A percentile compares a stretch with the other conserved stretches of the same genome.
These are phyloP conservation scores for Leishmania guyanensis DNA, from an alignment of 208 protist genomes.

Conservation along the genomic window DNA sequence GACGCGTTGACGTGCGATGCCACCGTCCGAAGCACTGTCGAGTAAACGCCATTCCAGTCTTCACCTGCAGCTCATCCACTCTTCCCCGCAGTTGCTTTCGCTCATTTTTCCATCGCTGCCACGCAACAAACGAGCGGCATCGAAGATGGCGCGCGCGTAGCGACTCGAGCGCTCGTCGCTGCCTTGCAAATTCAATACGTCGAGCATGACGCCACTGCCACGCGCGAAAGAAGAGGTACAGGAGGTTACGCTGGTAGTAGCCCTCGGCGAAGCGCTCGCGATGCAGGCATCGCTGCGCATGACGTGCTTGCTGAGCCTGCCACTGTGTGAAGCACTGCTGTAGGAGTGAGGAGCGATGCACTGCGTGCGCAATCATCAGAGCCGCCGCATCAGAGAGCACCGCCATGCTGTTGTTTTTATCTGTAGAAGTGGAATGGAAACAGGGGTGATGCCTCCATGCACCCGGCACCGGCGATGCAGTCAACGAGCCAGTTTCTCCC, in stretches of 20 bases:
- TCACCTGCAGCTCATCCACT: neutral
- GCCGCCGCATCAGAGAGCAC: slow-evolving; percentile 27
- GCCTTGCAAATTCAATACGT: neutral
- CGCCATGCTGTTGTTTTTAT: neutral
- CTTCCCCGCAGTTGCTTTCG: neutral
- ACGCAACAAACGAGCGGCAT: neutral
- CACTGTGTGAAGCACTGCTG: slow-evolving; percentile 28
- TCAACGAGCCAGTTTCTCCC: neutral
- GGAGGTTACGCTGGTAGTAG: slow-evolving; percentile 37
- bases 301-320: slow-evolving; percentile 7
- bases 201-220: slow-evolving; percentile 57
- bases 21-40: slow-evolving; percentile 6
- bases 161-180: neutral
- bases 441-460: slow-evolving; percentile 19
- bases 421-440: neutral
- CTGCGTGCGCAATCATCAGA: slow-evolving; percentile 46
- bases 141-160: slow-evolving; percentile 6
- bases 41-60: neutral
- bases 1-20: neutral
- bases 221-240: slow-evolving; percentile 61
- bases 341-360: slow-evolving; percentile 33
- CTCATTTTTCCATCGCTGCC: slow-evolving; percentile 7
- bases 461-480: neutral
- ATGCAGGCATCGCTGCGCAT: slow-evolving; percentile 12
- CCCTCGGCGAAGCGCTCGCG: slow-evolving; percentile 32